Percentiles rank a stretch among this genome's conserved stretches.
Conservation (phyloP, 306 rosid genomes). For the Fagus sylvatica region DNA sequence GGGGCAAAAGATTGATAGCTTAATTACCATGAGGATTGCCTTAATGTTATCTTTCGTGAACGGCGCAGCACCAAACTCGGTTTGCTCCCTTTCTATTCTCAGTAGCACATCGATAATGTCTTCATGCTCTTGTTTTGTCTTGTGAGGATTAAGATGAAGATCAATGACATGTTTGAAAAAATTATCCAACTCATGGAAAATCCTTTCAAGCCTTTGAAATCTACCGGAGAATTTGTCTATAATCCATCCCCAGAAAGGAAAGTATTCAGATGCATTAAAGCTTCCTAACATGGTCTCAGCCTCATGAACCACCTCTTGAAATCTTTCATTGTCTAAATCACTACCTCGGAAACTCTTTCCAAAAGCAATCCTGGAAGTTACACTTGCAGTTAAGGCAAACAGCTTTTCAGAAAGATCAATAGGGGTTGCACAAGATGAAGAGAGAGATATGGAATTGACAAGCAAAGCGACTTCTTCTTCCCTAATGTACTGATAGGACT, state of each 20-base stretch:
- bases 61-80: not conserved
- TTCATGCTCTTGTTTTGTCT: constrained; percentile 18
- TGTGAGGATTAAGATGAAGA: constrained; percentile 29
- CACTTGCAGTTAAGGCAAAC: not conserved
- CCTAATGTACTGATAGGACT: constrained; percentile 26
- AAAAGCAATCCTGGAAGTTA: constrained; percentile 18
- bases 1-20: not conserved
- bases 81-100: constrained; percentile 34
- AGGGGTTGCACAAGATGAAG: constrained; percentile 8
- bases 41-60: constrained; percentile 29
- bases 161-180: constrained; percentile 39
- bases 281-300: constrained; percentile 27
- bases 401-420: constrained; percentile 15
- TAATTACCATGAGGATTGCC: constrained; percentile 39
- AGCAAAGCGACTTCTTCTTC: constrained; percentile 34
- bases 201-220: constrained; percentile 25
- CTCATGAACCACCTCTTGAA: constrained; percentile 18
- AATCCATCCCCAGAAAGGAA: constrained; percentile 40
- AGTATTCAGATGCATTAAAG: constrained; percentile 29
- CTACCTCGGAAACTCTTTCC: constrained; percentile 25
- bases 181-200: constrained; percentile 25
- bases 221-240: constrained; percentile 28
- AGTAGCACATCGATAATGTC: constrained; percentile 44
- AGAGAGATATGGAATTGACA: constrained; percentile 11
- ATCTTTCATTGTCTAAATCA: not conserved